Percentiles rank a stretch among this genome's conserved stretches.
phyloP scores from a whole-genome alignment of 2,329 filamentous ascomycete genomes.

The Hymenoscyphus repandus region DNA sequence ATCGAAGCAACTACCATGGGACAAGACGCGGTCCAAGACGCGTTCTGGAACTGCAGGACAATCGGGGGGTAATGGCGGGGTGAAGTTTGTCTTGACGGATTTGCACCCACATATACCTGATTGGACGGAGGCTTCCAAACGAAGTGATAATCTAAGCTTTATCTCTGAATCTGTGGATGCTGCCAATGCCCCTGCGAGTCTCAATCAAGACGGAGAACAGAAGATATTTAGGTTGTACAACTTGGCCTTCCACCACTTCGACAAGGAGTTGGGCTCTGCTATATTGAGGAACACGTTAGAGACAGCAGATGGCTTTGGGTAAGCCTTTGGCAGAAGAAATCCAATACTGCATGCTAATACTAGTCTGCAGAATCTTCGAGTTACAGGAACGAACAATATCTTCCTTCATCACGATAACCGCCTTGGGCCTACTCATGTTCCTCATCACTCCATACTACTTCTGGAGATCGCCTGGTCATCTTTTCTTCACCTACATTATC shows the following conservation, averaged over 20 bases:
- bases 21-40: conserved; percentile 15
- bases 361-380: conserved; percentile 54
- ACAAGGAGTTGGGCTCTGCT: conserved; percentile 52
- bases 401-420: conserved; percentile 47
- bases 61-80: conserved; percentile 27
- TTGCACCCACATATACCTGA: conserved; percentile 57
- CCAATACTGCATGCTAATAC: not conserved
- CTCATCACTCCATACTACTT: conserved; percentile 46
- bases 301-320: conserved; percentile 61
- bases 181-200: conserved; percentile 47
- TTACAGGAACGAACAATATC: conserved; percentile 60
- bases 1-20: conserved; percentile 22
- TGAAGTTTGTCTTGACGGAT: conserved; percentile 61
- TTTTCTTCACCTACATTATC: conserved; percentile 62
- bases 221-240: conserved; percentile 66
- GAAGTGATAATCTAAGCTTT: conserved; percentile 53
- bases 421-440: conserved; percentile 48
- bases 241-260: conserved; percentile 73
- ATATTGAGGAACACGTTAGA: conserved; percentile 61
- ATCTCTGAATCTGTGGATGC: conserved; percentile 61
- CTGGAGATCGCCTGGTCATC: conserved; percentile 33
- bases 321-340: not conserved
- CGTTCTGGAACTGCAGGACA: conserved; percentile 17
- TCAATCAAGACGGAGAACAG: conserved; percentile 40
- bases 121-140: conserved; percentile 49